Conservation (phyloP, 257 asterid species). For the Gentiana dahurica region DNA sequence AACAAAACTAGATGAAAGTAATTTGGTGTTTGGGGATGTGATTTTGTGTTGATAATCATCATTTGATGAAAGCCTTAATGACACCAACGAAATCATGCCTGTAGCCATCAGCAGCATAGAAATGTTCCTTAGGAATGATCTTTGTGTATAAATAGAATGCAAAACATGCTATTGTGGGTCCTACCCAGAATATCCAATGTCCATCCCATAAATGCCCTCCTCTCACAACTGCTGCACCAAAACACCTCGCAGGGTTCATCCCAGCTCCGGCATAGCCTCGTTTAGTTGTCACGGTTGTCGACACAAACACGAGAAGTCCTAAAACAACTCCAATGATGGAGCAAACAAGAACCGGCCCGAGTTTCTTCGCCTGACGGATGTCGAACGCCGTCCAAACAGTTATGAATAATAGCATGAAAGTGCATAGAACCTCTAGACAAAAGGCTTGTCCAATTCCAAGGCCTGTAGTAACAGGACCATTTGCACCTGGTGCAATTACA, state of each 20-base stretch:
- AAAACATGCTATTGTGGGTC: constrained; percentile 50
- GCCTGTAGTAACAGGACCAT: constrained; percentile 37
- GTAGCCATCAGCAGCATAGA: constrained; percentile 32
- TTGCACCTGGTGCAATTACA: constrained; percentile 33
- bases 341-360: constrained; percentile 38
- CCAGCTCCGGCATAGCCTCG: constrained; percentile 72
- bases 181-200: constrained; percentile 80
- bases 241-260: constrained; percentile 70
- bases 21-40: no score
- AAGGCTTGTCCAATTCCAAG: constrained; percentile 46
- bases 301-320: constrained; percentile 54
- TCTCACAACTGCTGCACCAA: constrained; percentile 64
- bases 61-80: constrained; percentile 19
- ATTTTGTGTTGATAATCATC: no score
- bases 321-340: constrained; percentile 39
- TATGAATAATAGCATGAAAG: constrained; percentile 47
- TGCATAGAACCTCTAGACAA: constrained; percentile 57
- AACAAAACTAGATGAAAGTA: no score
- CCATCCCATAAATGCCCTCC: constrained; percentile 75
- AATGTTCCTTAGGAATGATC: constrained; percentile 55
- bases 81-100: constrained; percentile 46
- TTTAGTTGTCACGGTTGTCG: constrained; percentile 39
- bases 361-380: constrained; percentile 39
- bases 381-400: constrained; percentile 82
- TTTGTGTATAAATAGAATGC: constrained; percentile 50